Base-by-base conservation (phyloP, 768 basidiomycete species). In the Serendipita sp. region DNA sequence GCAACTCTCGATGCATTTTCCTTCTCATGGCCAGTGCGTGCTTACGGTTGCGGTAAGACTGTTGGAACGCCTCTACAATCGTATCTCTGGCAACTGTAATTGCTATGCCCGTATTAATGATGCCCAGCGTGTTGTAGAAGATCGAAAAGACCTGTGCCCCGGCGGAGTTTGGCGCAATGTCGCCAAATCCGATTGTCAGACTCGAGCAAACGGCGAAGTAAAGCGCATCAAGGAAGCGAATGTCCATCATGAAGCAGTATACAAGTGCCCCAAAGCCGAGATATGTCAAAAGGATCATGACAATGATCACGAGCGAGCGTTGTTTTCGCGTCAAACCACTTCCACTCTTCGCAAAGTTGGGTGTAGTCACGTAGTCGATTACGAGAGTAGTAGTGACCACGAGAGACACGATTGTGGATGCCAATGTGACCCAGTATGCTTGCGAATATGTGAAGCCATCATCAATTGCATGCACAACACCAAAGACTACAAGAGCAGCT, bases 311-410 rank as follows among this genome's bases (percentile, higher is more conserved):
- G n/a, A 92, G 78, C 3, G 68, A 65, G 3, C 89, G 81, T 67
- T 92, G 90, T 68, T 83, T 89, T 24, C 79, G 78, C 0, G 89
- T 92, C 41, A 93, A 73, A 0, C 90, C 90, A 65, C 86, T 89
- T 3, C 85, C 88, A 61, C 81, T 82, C 51, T 74, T 77, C 1
- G 73, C 72, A 66, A 92, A 91, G 62, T 88, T 77, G 1, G 78
- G 75, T 0, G 83, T 89, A 14, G 69, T 72, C 3, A 80, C 51
- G 34, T 82, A 73, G 67, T 93, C 90, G 42, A 77, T 70, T 7
- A 86, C 75, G 2, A 93, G 73, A 0, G 84, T 87, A 28, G 84
- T 65, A 66, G 87, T 92, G 13, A 82, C 84, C 58, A 83, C 71
- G 1, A 79, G 72, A 0, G 86, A 85, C 1, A 79, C 79, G 3